A percentile compares a stretch with the other conserved stretches of the same genome.
phyloP scores from a whole-genome alignment of 306 rosid species.

The Prunus persica region DNA sequence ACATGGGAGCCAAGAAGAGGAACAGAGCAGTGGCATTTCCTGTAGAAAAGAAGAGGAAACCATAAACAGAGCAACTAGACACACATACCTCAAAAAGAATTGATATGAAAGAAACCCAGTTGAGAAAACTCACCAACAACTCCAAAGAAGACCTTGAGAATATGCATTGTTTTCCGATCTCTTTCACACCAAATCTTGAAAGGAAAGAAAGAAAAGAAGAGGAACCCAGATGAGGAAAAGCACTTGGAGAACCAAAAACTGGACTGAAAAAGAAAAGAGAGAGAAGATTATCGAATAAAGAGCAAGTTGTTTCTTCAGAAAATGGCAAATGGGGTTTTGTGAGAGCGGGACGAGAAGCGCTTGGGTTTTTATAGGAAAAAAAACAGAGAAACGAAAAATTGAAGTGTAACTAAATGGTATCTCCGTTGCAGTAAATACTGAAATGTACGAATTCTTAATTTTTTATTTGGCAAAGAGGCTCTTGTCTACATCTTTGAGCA shows the following conservation, averaged over 20 bases:
- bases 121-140: constrained; percentile 55
- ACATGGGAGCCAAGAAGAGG: constrained; percentile 93
- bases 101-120: background rate
- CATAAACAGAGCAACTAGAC: background rate
- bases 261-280: too few relatives aligned
- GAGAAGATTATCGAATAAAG: background rate
- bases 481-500: background rate
- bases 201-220: background rate
- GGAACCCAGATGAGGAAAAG: background rate
- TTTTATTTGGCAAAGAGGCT: background rate
- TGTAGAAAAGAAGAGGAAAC: constrained; percentile 15
- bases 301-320: background rate
- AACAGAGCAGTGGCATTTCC: constrained; percentile 89
- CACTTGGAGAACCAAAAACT: background rate
- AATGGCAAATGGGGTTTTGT: background rate
- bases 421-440: background rate
- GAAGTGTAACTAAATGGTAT: background rate
- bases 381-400: background rate
- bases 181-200: background rate
- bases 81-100: background rate
- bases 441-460: background rate
- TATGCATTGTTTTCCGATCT: constrained; percentile 32
- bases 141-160: constrained; percentile 67
- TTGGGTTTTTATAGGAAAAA: constrained; percentile 30
- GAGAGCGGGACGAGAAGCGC: constrained; percentile 1